These are phyloP conservation scores for Boletus sp. DNA, from an alignment of 1,284 basidiomycete species.

Conservation along the genomic window DNA sequence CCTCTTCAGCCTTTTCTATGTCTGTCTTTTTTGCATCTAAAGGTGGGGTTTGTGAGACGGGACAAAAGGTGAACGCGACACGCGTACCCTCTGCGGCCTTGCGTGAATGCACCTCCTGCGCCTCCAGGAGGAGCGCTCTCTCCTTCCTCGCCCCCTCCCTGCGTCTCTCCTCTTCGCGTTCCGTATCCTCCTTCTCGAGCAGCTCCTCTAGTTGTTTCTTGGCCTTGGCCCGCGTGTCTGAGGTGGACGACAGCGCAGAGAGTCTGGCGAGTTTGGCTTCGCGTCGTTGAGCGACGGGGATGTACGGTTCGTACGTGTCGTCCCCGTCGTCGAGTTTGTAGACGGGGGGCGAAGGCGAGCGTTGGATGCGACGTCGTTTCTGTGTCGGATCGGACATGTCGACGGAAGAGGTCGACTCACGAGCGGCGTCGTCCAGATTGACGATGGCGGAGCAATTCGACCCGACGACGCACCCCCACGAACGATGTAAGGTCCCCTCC, in stretches of 20 bases:
- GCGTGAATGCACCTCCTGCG: constrained; percentile 85
- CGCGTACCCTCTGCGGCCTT: constrained; percentile 76
- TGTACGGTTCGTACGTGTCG: constrained; percentile 76
- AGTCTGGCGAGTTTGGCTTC: constrained; percentile 78
- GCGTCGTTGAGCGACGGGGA: constrained; percentile 84
- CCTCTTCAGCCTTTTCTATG: constrained; percentile 80
- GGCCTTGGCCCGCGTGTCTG: constrained; percentile 50
- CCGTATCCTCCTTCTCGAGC: constrained; percentile 68
- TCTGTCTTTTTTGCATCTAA: constrained; percentile 84
- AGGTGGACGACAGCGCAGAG: constrained; percentile 53
- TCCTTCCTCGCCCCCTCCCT: constrained; percentile 77
- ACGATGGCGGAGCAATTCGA: constrained; percentile 56
- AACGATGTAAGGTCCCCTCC: constrained; percentile 52
- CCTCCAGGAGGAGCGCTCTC: constrained; percentile 82
- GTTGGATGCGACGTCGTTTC: constrained; percentile 49
- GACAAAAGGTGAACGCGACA: neutral
- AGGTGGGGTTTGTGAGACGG: constrained; percentile 6
- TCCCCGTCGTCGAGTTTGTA: constrained; percentile 64
- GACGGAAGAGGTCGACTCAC: neutral
- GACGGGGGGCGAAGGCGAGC: constrained; percentile 53
- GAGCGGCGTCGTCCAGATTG: neutral
- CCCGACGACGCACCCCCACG: constrained; percentile 64
- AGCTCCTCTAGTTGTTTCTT: constrained; percentile 54
- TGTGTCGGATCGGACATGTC: constrained; percentile 32
- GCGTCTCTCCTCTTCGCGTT: constrained; percentile 69